These are phyloP conservation scores for Stygiomarasmius scandens DNA, from an alignment of 1,284 basidiomycete species.

Conservation along the genomic window DNA sequence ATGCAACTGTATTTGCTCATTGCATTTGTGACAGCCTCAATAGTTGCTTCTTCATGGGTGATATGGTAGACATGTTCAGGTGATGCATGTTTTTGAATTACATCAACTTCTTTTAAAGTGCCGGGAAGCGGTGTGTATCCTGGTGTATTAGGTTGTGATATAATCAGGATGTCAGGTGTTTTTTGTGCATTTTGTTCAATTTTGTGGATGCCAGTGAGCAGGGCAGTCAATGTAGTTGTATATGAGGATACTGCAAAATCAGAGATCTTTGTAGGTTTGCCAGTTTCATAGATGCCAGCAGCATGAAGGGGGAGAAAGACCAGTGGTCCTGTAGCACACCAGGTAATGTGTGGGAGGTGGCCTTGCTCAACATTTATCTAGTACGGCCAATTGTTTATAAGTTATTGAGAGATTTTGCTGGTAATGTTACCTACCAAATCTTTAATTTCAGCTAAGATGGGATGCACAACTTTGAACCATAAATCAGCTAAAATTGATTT, in stretches of 20 bases:
- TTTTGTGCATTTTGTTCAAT: background rate
- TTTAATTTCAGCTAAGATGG: background rate
- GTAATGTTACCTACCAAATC: background rate
- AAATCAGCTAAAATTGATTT: background rate
- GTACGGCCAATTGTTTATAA: background rate
- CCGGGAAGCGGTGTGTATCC: background rate
- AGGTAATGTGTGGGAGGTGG: constrained; percentile 2
- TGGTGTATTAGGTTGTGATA: constrained; percentile 4
- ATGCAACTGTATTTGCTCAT: constrained; percentile 12
- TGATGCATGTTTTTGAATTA: background rate
- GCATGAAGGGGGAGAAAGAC: constrained; percentile 8
- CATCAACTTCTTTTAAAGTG: background rate
- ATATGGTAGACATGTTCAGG: background rate
- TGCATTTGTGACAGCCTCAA: constrained; percentile 7
- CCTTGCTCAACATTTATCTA: too few species aligned
- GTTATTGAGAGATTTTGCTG: background rate
- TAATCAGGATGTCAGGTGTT: background rate
- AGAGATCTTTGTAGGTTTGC: background rate
- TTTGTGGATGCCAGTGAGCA: background rate
- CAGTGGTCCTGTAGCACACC: constrained; percentile 4
- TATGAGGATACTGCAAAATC: constrained; percentile 17
- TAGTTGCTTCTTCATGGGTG: constrained; percentile 11
- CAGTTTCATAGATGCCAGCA: constrained; percentile 1
- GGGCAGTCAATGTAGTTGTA: background rate
- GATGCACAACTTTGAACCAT: background rate